Evolutionary conservation across 139 green algal genomes (phyloP).

Genomic region (Tetradesmus lagerheimii): DNA sequence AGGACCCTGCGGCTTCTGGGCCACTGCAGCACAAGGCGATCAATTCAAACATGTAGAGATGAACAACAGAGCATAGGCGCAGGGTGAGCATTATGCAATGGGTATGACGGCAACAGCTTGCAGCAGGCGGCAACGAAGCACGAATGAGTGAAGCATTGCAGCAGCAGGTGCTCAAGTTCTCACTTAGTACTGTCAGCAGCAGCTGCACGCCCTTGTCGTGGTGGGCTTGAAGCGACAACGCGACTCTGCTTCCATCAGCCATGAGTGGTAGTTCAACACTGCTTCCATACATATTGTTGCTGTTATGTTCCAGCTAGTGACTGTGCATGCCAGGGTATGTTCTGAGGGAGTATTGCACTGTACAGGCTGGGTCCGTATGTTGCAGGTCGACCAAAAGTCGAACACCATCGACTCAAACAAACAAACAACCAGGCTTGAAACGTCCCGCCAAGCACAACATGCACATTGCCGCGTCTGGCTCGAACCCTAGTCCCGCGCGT

Average conservation of each 20-base stretch:
- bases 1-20: background rate
- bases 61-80: too few species aligned
- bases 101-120: too few species aligned
- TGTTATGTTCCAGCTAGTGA: background rate
- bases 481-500: background rate
- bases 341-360: background rate
- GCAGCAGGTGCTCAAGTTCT: background rate
- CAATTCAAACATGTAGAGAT: background rate
- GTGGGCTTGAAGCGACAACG: background rate
- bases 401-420: background rate
- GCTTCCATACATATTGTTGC: background rate
- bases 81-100: too few species aligned
- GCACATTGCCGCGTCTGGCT: background rate
- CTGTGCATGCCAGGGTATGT: background rate
- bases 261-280: background rate
- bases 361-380: background rate
- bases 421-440: background rate
- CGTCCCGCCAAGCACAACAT: background rate
- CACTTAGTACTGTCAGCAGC: background rate
- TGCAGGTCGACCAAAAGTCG: background rate
- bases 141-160: too few species aligned
- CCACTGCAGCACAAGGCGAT: conserved; percentile 6
- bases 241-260: background rate
- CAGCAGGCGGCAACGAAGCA: too few species aligned
- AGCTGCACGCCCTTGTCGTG: background rate